Evolutionary conservation across 2,329 filamentous ascomycete genomes (phyloP).

Genomic region (Aspergillus spinulosporus): DNA sequence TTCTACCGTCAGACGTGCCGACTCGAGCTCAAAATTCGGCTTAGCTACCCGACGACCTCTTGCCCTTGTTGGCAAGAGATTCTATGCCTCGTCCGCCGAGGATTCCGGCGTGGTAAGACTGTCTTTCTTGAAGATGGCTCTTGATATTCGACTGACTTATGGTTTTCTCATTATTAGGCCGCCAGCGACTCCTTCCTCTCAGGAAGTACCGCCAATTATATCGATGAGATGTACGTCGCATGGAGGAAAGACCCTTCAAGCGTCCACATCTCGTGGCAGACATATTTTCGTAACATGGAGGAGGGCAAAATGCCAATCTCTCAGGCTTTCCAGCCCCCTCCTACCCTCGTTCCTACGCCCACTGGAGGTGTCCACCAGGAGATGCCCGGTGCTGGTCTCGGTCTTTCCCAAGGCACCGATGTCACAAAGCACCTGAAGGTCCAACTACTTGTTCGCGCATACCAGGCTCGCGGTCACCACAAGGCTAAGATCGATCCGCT

Average conservation of each 20-base stretch:
- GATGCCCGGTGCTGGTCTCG: constrained; percentile 67
- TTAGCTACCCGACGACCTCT: constrained; percentile 45
- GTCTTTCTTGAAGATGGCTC: not conserved
- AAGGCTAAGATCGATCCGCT: constrained; percentile 97
- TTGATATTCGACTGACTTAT: constrained; percentile 22
- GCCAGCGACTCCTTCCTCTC: constrained; percentile 95
- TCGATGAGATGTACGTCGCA: constrained; percentile 99
- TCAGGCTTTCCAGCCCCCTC: constrained; percentile 93
- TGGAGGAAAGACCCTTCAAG: constrained; percentile 93
- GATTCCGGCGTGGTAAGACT: constrained; percentile 56
- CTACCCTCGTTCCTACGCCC: constrained; percentile 84
- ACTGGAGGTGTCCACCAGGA: constrained; percentile 74
- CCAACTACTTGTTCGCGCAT: constrained; percentile 92
- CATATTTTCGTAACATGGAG: constrained; percentile 99
- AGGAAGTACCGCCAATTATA: constrained; percentile 96
- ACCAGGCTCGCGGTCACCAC: constrained; percentile 97
- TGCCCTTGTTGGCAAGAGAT: constrained; percentile 48
- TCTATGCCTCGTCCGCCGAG: constrained; percentile 61
- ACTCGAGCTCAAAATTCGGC: constrained; percentile 37
- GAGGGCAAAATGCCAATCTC: constrained; percentile 96
- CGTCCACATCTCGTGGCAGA: constrained; percentile 97
- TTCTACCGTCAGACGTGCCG: constrained; percentile 32
- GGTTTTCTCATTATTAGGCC: constrained; percentile 55
- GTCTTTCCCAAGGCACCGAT: constrained; percentile 70
- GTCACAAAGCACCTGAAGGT: constrained; percentile 97